Conservation (phyloP, 768 basidiomycete species). For the Pisolithus sp. region DNA sequence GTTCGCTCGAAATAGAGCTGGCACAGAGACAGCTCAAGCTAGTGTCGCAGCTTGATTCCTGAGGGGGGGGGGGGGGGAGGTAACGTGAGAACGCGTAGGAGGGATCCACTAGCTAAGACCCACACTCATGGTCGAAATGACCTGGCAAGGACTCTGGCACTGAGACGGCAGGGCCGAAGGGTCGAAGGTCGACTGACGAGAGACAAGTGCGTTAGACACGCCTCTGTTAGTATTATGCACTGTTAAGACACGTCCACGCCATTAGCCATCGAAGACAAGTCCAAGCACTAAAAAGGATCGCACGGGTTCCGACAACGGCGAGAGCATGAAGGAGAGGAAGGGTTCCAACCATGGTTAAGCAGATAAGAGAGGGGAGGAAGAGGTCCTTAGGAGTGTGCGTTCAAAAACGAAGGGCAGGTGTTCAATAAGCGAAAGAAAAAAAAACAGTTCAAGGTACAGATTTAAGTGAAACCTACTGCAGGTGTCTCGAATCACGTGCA, state of each 20-base stretch:
- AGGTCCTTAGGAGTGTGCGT: too few relatives aligned
- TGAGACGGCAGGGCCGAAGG: conserved; percentile 7
- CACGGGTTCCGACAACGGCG: not conserved
- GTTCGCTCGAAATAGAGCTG: conserved; percentile 4
- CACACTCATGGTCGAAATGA: conserved; percentile 15
- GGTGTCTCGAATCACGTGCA: too few relatives aligned
- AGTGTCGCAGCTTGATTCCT: conserved; percentile 6
- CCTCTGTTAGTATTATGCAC: not conserved
- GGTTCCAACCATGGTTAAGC: not conserved
- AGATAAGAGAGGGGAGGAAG: not conserved
- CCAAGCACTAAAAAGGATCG: not conserved
- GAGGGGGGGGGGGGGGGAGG: not conserved
- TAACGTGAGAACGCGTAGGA: not conserved
- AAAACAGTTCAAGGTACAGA: too few relatives aligned
- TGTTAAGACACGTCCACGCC: not conserved
- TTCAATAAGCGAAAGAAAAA: too few relatives aligned
- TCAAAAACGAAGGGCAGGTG: too few relatives aligned
- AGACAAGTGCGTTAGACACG: conserved; percentile 8
- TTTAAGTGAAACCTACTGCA: too few relatives aligned
- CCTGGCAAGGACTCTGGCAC: conserved; percentile 18
- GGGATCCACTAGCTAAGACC: not conserved
- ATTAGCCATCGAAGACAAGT: not conserved
- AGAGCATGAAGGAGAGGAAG: not conserved
- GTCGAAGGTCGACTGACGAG: conserved; percentile 12
- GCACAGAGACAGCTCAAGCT: conserved; percentile 10